Conservation (phyloP, 805 yeast species). For the Wickerhamiella azymoides region DNA sequence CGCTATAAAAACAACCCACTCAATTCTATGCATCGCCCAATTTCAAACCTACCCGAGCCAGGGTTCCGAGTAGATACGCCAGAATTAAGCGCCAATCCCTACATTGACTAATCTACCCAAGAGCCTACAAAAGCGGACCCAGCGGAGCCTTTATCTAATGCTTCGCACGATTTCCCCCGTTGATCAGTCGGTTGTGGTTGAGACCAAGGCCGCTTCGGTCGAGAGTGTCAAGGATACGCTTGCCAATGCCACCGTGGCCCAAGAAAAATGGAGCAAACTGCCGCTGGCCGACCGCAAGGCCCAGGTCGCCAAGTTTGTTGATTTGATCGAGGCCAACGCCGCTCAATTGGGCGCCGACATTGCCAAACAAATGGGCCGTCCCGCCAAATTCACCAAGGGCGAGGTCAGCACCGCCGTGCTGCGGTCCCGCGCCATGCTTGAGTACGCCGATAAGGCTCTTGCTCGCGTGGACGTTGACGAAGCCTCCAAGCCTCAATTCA, state of each 20-base stretch:
- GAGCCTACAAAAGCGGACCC: not conserved
- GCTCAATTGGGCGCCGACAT: constrained; percentile 21
- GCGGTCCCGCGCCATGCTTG: constrained; percentile 20
- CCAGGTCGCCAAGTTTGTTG: constrained; percentile 18
- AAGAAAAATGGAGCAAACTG: constrained; percentile 17
- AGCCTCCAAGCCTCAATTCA: constrained; percentile 17
- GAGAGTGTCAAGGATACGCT: constrained; percentile 15
- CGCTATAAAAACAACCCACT: too few relatives aligned
- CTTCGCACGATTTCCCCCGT: constrained; percentile 24
- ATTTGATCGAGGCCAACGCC: constrained; percentile 17
- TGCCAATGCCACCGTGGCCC: constrained; percentile 18
- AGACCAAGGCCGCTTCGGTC: constrained; percentile 19
- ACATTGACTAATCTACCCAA: too few relatives aligned
- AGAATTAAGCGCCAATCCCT: too few relatives aligned
- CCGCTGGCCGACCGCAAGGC: constrained; percentile 19
- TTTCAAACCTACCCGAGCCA: too few relatives aligned
- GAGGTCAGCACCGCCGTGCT: constrained; percentile 24
- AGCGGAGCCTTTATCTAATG: not conserved
- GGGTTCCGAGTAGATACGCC: too few relatives aligned
- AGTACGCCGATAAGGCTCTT: constrained; percentile 23
- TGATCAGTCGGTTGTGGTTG: constrained; percentile 19
- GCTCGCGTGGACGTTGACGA: constrained; percentile 22
- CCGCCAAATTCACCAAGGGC: constrained; percentile 22
- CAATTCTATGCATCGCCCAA: too few relatives aligned
- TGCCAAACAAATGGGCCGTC: constrained; percentile 27